Evolutionary conservation across 352 stramenopile species (phyloP).

Genomic region (Phytophthora tentaculata): DNA sequence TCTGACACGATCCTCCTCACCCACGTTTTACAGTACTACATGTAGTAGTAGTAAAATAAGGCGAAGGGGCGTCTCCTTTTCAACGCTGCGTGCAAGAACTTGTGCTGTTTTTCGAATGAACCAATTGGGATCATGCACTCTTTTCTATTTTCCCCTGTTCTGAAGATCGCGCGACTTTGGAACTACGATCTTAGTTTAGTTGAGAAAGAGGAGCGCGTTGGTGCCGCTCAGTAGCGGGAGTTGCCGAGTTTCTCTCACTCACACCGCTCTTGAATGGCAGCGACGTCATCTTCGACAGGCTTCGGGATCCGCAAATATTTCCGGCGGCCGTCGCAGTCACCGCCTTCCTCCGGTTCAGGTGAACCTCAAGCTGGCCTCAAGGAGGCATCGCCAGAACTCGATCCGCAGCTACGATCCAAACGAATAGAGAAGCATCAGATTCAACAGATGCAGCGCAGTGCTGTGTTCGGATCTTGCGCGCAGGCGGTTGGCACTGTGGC

Average conservation of each 20-base stretch:
- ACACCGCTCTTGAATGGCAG: slow-evolving; percentile 20
- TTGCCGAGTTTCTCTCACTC: slow-evolving; percentile 4
- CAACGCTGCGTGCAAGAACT: neutral
- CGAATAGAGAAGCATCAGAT: slow-evolving; percentile 1
- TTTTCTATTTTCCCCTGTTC: slow-evolving; percentile 24
- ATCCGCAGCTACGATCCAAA: neutral
- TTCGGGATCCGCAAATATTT: slow-evolving; percentile 44
- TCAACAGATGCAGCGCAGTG: slow-evolving; percentile 34
- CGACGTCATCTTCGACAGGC: slow-evolving; percentile 23
- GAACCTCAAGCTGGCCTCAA: slow-evolving; percentile 8
- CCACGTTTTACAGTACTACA: too few relatives aligned
- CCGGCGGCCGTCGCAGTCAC: slow-evolving; percentile 32
- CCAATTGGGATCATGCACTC: slow-evolving; percentile 11
- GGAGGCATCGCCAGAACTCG: slow-evolving; percentile 7
- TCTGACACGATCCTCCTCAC: too few relatives aligned
- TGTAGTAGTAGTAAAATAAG: too few relatives aligned
- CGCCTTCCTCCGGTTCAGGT: slow-evolving; percentile 3
- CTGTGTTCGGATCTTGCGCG: slow-evolving; percentile 60
- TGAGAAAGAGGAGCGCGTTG: too few relatives aligned
- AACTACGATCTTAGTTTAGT: too few relatives aligned
- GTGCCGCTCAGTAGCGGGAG: too few relatives aligned
- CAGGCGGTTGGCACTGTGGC: slow-evolving; percentile 59
- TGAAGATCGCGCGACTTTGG: slow-evolving; percentile 31
- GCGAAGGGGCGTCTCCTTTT: too few relatives aligned
- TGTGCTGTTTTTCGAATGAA: neutral